Percentiles rank a stretch among this genome's conserved stretches.
phyloP scores from a whole-genome alignment of 2,329 filamentous ascomycete genomes.

The Pseudopithomyces chartarum region DNA sequence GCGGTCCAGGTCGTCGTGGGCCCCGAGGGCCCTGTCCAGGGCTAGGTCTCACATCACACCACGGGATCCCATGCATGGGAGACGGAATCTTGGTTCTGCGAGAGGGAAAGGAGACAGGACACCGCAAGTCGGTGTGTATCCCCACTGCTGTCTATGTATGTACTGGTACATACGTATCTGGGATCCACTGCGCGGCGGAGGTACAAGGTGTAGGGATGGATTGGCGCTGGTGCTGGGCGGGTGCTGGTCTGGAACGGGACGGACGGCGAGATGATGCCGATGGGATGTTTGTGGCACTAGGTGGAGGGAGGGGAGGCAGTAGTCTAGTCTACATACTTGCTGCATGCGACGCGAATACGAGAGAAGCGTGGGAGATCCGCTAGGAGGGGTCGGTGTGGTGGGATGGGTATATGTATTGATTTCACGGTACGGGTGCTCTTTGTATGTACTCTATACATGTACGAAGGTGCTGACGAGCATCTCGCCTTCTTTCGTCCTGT shows the following conservation, averaged over 20 bases:
- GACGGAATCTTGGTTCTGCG: background rate
- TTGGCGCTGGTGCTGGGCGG: no score
- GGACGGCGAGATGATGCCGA: no score
- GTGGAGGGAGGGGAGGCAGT: no score
- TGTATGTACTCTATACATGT: no score
- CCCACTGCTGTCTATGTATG: no score
- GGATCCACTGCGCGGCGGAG: no score
- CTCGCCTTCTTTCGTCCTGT: background rate
- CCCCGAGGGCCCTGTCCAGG: background rate
- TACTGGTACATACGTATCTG: no score
- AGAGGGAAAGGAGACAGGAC: background rate
- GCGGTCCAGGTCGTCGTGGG: slow-evolving; percentile 1
- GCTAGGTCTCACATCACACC: background rate
- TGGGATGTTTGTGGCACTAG: no score
- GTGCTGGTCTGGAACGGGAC: no score
- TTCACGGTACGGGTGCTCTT: no score
- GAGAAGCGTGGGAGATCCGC: background rate
- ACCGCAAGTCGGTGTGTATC: background rate
- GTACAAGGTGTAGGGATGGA: no score
- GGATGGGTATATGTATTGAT: background rate
- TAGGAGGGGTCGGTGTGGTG: background rate
- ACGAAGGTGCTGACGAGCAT: background rate
- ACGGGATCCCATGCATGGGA: background rate
- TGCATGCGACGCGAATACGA: background rate
- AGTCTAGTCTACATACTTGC: no score